Evolutionary conservation across 2,329 filamentous ascomycete genomes (phyloP).

Genomic region (Cladorrhinum sp.): DNA sequence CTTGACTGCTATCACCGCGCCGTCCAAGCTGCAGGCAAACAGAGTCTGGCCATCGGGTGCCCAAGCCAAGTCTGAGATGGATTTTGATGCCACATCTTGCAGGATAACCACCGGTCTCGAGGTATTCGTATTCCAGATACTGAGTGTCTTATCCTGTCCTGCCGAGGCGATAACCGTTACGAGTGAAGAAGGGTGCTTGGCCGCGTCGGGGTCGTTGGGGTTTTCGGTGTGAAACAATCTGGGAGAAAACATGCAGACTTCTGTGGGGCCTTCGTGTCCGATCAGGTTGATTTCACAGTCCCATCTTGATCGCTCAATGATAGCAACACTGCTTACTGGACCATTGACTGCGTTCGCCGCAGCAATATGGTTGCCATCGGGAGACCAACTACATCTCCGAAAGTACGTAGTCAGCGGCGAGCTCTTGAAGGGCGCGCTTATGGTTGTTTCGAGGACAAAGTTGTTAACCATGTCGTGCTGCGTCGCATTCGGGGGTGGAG

Average conservation of each 20-base stretch:
- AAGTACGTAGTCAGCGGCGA: slow-evolving; percentile 97
- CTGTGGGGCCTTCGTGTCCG: slow-evolving; percentile 92
- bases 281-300: slow-evolving; percentile 97
- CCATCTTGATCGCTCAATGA: slow-evolving; percentile 89
- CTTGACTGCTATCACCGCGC: slow-evolving; percentile 74
- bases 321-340: slow-evolving; percentile 93
- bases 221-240: slow-evolving; percentile 76
- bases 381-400: slow-evolving; percentile 93
- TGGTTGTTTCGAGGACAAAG: slow-evolving; percentile 91
- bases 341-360: slow-evolving; percentile 97
- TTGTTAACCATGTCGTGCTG: slow-evolving; percentile 96
- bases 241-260: slow-evolving; percentile 96
- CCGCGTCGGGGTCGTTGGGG: slow-evolving; percentile 52
- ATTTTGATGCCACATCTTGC: slow-evolving; percentile 84
- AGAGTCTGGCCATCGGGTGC: slow-evolving; percentile 85
- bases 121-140: slow-evolving; percentile 96
- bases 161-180: slow-evolving; percentile 96
- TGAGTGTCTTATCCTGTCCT: slow-evolving; percentile 93
- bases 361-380: slow-evolving; percentile 94
- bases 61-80: slow-evolving; percentile 93
- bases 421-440: slow-evolving; percentile 79
- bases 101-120: slow-evolving; percentile 86
- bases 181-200: slow-evolving; percentile 48
- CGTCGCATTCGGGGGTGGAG: slow-evolving; percentile 84
- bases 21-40: slow-evolving; percentile 84